phyloP scores from a whole-genome alignment of 2,329 filamentous ascomycete genomes.

The Calonectria hongkongensis region DNA sequence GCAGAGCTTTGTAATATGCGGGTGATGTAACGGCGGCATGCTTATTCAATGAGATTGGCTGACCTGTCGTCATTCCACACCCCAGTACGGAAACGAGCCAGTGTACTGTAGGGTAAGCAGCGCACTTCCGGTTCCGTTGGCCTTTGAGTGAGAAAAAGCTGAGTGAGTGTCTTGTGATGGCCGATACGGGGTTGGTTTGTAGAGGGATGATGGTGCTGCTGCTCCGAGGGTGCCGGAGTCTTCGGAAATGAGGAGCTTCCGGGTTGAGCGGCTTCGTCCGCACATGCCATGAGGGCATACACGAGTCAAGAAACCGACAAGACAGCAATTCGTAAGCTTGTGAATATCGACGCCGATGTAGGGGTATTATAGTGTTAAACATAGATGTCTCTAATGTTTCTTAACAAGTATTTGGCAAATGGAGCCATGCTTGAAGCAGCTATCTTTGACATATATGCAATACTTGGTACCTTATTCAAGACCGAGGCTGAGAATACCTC shows the following conservation, averaged over 20 bases:
- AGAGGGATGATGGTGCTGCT: neutral
- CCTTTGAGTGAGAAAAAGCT: neutral
- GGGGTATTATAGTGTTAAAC: no score
- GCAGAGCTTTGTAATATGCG: conserved; percentile 7
- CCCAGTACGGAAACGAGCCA: conserved; percentile 1
- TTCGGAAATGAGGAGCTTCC: neutral
- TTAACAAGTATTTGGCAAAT: no score
- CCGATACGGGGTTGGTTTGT: neutral
- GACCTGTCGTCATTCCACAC: neutral
- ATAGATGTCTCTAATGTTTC: no score
- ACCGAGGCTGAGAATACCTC: no score
- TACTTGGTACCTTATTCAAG: no score
- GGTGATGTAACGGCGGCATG: neutral
- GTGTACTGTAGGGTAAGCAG: neutral
- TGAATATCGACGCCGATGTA: no score
- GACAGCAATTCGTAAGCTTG: no score
- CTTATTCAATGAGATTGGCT: conserved; percentile 9
- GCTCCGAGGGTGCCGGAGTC: neutral
- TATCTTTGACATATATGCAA: no score
- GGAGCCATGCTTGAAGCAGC: no score
- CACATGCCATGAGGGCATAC: neutral
- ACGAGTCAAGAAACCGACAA: no score
- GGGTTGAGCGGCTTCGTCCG: neutral
- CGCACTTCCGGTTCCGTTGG: neutral
- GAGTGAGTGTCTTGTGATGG: neutral